Percentiles rank a stretch among this genome's conserved stretches.
These are phyloP conservation scores for Tripterygium wilfordii DNA, from an alignment of 177 flowering plant species.

Conservation along the genomic window DNA sequence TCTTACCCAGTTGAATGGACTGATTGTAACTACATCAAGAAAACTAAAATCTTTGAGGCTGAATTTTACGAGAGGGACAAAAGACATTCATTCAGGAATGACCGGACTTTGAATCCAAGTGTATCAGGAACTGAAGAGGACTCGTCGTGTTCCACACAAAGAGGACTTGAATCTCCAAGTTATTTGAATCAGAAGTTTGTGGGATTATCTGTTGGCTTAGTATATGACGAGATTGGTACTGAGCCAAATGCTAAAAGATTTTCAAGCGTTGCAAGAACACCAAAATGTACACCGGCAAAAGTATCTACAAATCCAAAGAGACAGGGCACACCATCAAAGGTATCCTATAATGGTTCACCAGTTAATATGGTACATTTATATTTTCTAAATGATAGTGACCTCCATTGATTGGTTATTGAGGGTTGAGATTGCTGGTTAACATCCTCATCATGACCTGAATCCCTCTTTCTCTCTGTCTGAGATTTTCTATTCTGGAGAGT, in stretches of 20 bases:
- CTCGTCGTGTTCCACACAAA: conserved; percentile 33
- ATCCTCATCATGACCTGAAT: no score
- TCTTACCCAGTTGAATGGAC: conserved; percentile 36
- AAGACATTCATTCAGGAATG: conserved; percentile 60
- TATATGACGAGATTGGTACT: conserved; percentile 30
- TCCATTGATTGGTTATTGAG: no score
- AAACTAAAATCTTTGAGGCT: conserved; percentile 43
- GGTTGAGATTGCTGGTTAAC: no score
- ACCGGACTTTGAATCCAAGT: conserved; percentile 68
- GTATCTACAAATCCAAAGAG: no score
- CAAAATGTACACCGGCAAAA: no score
- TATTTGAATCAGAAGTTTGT: conserved; percentile 27
- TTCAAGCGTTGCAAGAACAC: conserved; percentile 33
- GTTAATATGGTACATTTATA: no score
- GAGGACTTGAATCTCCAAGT: conserved; percentile 29
- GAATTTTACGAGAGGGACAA: conserved; percentile 35
- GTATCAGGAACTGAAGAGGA: conserved; percentile 47
- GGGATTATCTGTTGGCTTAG: conserved; percentile 39
- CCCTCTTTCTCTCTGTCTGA: no score
- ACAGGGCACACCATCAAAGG: no score
- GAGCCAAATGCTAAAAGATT: conserved; percentile 24
- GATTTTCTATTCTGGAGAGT: no score
- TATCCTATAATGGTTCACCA: no score
- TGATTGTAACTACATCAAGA: conserved; percentile 34
- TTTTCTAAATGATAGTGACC: no score